A percentile compares a stretch with the other conserved stretches of the same genome.
Evolutionary conservation across 2,329 filamentous ascomycete species (phyloP).

Genomic region (Talaromyces sp.): DNA sequence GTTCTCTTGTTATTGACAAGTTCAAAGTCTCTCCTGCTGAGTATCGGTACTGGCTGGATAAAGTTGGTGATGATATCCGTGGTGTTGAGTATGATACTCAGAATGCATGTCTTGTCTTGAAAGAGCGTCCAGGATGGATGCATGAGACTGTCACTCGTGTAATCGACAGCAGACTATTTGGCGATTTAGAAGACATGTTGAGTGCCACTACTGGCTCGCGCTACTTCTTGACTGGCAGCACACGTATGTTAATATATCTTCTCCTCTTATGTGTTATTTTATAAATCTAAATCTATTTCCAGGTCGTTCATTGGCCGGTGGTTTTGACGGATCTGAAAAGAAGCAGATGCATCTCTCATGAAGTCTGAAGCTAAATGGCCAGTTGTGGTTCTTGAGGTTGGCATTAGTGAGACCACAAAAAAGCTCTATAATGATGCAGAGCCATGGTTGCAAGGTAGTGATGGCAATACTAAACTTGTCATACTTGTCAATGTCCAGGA

Average conservation of each 20-base stretch:
- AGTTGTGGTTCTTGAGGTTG: neutral
- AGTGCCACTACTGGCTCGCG: neutral
- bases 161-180: too few relatives aligned
- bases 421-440: slow-evolving; percentile 1
- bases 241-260: neutral
- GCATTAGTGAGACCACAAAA: neutral
- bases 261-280: neutral
- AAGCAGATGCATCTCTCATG: slow-evolving; percentile 6
- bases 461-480: neutral
- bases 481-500: slow-evolving; percentile 2
- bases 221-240: slow-evolving; percentile 2
- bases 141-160: neutral
- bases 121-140: neutral
- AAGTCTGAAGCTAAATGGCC: neutral
- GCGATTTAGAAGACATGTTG: neutral
- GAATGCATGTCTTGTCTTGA: neutral
- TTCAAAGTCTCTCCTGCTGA: slow-evolving; percentile 2
- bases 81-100: slow-evolving; percentile 2
- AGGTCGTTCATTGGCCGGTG: neutral
- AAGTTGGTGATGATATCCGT: neutral
- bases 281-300: neutral
- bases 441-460: neutral
- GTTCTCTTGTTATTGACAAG: slow-evolving; percentile 3
- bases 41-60: neutral
- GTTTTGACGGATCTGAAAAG: neutral